Conservation (phyloP, 495 filamentous ascomycete species). For the Amorphotheca resinae region DNA sequence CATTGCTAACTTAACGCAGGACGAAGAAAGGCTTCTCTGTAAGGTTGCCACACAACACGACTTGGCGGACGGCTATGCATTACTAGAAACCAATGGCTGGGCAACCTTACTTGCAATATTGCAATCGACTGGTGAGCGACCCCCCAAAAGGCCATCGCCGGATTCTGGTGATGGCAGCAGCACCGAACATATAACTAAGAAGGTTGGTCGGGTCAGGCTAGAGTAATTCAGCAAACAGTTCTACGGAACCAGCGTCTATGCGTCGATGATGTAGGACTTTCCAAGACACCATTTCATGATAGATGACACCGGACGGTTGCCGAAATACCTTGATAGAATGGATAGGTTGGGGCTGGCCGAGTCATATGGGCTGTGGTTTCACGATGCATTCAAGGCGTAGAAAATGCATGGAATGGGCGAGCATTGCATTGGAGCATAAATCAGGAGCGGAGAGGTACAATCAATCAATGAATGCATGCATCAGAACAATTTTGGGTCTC, state of each 20-base stretch:
- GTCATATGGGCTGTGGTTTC: neutral
- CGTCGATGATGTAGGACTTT: conserved; percentile 10
- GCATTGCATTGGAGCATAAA: conserved; percentile 2
- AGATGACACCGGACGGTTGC: neutral
- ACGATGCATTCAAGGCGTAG: conserved; percentile 10
- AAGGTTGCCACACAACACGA: conserved; percentile 69
- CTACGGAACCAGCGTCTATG: conserved; percentile 11
- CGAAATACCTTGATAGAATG: conserved; percentile 1
- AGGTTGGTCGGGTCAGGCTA: conserved; percentile 96
- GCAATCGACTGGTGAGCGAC: conserved; percentile 91
- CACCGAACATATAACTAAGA: conserved; percentile 85
- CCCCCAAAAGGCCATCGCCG: conserved; percentile 65
- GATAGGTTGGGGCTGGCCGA: neutral
- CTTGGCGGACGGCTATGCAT: conserved; percentile 61
- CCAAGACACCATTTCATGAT: neutral
- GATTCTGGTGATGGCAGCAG: conserved; percentile 22
- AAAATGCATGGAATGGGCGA: conserved; percentile 1
- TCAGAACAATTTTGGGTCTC: neutral
- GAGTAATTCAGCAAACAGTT: conserved; percentile 25
- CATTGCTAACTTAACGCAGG: conserved; percentile 37
- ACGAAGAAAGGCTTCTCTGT: conserved; percentile 80
- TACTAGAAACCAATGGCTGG: conserved; percentile 80
- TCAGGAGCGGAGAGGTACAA: neutral
- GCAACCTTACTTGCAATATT: conserved; percentile 85
- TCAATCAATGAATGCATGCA: neutral